Conservation (phyloP, 371 early-diverging fungal species). For the Amoeboaphelidium occidentale region DNA sequence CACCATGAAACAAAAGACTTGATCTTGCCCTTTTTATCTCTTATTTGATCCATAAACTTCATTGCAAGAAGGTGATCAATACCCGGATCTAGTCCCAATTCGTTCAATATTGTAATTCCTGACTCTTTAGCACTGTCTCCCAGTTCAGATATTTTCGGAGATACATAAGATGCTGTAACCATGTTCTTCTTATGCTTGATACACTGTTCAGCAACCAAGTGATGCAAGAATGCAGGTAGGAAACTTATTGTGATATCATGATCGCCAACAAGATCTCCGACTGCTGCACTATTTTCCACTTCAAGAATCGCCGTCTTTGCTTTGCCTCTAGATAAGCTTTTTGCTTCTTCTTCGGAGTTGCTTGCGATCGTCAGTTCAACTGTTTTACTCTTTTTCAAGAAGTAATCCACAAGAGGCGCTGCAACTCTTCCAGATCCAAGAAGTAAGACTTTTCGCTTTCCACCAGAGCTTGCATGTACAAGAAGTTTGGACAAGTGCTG, state of each 20-base stretch:
- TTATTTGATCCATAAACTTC: not conserved
- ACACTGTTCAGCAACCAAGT: not conserved
- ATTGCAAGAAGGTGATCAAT: not conserved
- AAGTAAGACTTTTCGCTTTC: conserved; percentile 30
- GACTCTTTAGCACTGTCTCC: not conserved
- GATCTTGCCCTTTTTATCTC: not conserved
- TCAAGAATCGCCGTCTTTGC: not conserved
- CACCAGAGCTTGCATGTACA: not conserved
- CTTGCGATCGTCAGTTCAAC: not conserved
- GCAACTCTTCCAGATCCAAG: conserved; percentile 94
- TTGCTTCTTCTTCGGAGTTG: not conserved
- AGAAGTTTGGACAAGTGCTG: not conserved
- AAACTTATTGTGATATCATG: conserved; percentile 22
- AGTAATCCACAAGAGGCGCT: conserved; percentile 80
- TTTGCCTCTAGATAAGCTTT: not conserved
- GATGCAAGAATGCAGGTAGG: conserved; percentile 74
- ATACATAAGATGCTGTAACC: conserved; percentile 2
- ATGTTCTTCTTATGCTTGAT: conserved; percentile 1
- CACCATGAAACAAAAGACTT: not conserved
- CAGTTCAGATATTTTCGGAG: not conserved
- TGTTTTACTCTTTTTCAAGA: conserved; percentile 15
- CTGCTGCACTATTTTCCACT: not conserved
- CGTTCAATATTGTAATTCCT: not conserved
- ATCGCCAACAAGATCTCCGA: not conserved
- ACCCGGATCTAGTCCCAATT: conserved; percentile 3